Evolutionary conservation across 441 rosid genomes (phyloP).

Genomic region (Metrosideros polymorpha): DNA sequence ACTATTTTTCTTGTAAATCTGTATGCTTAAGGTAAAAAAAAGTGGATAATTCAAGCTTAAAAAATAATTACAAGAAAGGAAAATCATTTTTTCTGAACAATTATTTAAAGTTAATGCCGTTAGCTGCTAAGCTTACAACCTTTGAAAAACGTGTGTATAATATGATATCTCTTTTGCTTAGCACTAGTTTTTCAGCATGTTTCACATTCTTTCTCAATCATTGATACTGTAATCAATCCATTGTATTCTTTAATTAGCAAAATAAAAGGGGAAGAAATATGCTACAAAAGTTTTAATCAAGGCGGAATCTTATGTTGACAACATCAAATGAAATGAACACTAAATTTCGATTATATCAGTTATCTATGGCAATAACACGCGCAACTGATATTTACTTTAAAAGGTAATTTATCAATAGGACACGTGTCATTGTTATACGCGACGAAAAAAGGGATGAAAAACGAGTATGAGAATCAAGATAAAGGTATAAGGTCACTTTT

Average conservation of each 20-base stretch:
- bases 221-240: background rate
- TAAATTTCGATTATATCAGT: background rate
- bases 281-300: background rate
- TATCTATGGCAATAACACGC: background rate
- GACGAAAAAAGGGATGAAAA: background rate
- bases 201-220: background rate
- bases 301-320: background rate
- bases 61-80: background rate
- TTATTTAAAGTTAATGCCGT: too few relatives aligned
- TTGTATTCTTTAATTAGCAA: background rate
- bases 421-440: background rate
- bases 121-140: too few relatives aligned
- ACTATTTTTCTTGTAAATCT: background rate
- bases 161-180: background rate
- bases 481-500: background rate
- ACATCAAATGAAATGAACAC: background rate
- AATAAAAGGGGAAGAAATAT: background rate
- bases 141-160: too few relatives aligned
- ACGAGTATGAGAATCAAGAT: background rate
- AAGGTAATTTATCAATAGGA: background rate
- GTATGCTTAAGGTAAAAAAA: background rate
- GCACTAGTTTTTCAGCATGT: background rate
- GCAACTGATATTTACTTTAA: background rate
- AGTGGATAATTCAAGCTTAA: background rate
- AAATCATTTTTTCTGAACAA: too few relatives aligned